Base-by-base conservation (phyloP, 2,329 filamentous ascomycete species). In the Ramularia endophylla region DNA sequence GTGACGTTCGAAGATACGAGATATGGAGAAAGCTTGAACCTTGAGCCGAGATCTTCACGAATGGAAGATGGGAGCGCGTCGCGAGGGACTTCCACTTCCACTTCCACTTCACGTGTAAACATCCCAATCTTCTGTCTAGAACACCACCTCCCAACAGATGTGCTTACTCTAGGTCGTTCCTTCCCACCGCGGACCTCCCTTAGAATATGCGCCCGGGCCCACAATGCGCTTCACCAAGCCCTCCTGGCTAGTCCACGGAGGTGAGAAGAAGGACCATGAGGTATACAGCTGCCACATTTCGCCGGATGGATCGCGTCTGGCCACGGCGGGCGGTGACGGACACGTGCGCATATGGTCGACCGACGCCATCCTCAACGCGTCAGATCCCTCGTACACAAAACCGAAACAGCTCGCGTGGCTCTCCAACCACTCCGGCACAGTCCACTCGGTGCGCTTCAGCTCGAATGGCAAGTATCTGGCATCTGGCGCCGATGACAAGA, bases 211-310 rank as follows among this genome's bases (percentile, higher is more conserved):
- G 13, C 20, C 25, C 11, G 42, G 31, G 37, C 18, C 16, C 20
- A 53, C 32, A n/a, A 72, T 72, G 69, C 69, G 69, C 61, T 64
- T 95, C 69, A 87, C 94, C 67, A 95, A 94, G 78, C 90, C 90
- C 55, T 81, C 85, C 63, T 97, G 90, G 89, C 81, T 97, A 59
- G 90, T 85, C 64, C 90, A 95, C 71, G 88, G 87, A 69, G 89
- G 90, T 63, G 92, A 98, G 71, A 87, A 94, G 65, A 97, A 95
- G 63, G 89, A 97, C 64, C 94, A 94, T 62, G 92, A 98, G 68
- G 90, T 97, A 53, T 98, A 97, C 71, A 95, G 87, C 69, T 97
- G 90, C 65, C 87, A 97, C 73, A 81, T 98, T 51, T 98, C 92
- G 19, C 87, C 92, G 11, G 92, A 98, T 69, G 92, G 90, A 53